Evolutionary conservation across 2,329 filamentous ascomycete species (phyloP).

Genomic region (Monilinia laxa): DNA sequence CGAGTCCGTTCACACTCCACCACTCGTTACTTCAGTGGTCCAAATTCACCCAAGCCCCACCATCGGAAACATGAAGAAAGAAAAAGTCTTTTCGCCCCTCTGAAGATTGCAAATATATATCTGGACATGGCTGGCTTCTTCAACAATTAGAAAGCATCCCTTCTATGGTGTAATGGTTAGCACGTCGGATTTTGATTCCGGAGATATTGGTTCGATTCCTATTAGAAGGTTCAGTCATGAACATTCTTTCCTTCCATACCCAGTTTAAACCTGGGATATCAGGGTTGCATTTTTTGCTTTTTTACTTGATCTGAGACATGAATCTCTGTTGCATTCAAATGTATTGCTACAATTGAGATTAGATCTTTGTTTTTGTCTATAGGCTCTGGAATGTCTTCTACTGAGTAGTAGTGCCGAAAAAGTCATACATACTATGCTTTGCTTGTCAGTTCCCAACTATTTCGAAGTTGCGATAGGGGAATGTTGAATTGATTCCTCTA

Average conservation of each 20-base stretch:
- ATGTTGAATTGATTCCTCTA: background rate
- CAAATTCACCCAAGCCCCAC: background rate
- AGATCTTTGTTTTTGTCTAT: too few relatives aligned
- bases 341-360: too few relatives aligned
- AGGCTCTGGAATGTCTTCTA: too few relatives aligned
- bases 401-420: too few relatives aligned
- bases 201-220: conserved; percentile 9
- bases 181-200: conserved; percentile 26
- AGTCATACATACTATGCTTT: too few relatives aligned
- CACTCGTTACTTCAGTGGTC: background rate
- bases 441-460: too few relatives aligned
- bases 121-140: rapidly evolving
- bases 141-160: conserved; percentile 10
- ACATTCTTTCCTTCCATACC: conserved; percentile 4
- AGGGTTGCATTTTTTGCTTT: background rate
- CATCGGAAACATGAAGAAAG: background rate
- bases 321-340: too few relatives aligned
- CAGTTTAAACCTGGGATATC: background rate
- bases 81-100: background rate
- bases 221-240: background rate
- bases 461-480: too few relatives aligned
- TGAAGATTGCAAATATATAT: background rate
- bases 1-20: background rate
- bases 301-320: background rate
- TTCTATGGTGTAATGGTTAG: conserved; percentile 41